These are phyloP conservation scores for Aspergillus jensenii DNA, from an alignment of 2,329 filamentous ascomycete genomes.

Conservation along the genomic window DNA sequence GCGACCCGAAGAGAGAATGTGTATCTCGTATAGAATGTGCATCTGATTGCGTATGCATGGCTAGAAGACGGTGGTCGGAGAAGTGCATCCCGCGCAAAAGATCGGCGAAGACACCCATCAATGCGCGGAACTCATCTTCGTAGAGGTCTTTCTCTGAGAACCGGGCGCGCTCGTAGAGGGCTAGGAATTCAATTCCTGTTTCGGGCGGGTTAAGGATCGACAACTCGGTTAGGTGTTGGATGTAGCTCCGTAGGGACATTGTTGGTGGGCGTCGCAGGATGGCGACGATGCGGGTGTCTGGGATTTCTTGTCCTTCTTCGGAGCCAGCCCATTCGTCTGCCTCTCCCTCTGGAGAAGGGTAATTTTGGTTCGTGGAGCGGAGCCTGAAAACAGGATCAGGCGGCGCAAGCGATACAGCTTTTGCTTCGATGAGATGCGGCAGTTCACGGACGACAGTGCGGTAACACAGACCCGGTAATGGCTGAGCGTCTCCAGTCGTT, in stretches of 20 bases:
- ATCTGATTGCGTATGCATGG: conserved; percentile 21
- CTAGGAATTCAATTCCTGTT: conserved; percentile 63
- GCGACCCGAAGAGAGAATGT: not conserved
- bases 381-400: conserved; percentile 46
- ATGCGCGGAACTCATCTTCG: conserved; percentile 67
- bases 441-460: conserved; percentile 77
- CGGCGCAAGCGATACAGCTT: conserved; percentile 82
- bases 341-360: conserved; percentile 20
- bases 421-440: conserved; percentile 86
- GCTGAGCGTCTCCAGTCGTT: not conserved
- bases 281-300: conserved; percentile 67
- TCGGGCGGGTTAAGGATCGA: conserved; percentile 59
- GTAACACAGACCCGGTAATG: conserved; percentile 77
- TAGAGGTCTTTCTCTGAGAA: conserved; percentile 72
- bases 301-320: conserved; percentile 30
- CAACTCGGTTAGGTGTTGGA: conserved; percentile 67
- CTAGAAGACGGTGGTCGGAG: conserved; percentile 50
- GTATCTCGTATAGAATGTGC: conserved; percentile 6
- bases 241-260: conserved; percentile 78
- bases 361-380: conserved; percentile 28
- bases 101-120: conserved; percentile 84
- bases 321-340: not conserved
- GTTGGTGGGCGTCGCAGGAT: conserved; percentile 68
- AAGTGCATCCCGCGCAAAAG: conserved; percentile 74
- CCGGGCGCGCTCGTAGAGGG: conserved; percentile 77